Conservation (phyloP, 345 rosid genomes). For the Gossypium ekmanianum region DNA sequence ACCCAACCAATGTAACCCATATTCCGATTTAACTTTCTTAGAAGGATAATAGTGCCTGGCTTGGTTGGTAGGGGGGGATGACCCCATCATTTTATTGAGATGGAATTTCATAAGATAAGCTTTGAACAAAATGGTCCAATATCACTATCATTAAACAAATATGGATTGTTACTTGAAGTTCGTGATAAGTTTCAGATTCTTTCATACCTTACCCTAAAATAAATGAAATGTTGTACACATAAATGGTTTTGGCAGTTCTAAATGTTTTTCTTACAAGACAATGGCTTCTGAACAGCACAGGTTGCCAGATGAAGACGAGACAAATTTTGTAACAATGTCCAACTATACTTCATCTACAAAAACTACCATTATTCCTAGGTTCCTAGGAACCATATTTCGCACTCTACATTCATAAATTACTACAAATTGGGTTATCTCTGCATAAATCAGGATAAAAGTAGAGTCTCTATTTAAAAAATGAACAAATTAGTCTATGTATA, state of each 20-base stretch:
- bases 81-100: neutral
- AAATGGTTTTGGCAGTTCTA: neutral
- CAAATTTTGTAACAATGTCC: neutral
- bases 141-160: neutral
- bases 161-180: neutral
- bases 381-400: neutral
- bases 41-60: too few species aligned
- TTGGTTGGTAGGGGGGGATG: neutral
- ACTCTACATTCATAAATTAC: neutral
- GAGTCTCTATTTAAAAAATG: too few species aligned
- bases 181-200: neutral
- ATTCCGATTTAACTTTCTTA: too few species aligned
- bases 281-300: neutral
- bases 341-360: neutral
- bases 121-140: neutral
- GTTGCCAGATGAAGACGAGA: conserved; percentile 10
- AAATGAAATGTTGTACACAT: neutral
- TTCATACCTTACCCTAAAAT: neutral
- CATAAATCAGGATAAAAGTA: neutral
- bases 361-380: conserved; percentile 7
- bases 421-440: neutral
- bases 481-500: too few species aligned
- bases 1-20: too few species aligned
- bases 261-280: neutral
- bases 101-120: neutral